Base-by-base conservation (phyloP, 176 grass and related monocot genomes). In the Urochloa ruziziensis region DNA sequence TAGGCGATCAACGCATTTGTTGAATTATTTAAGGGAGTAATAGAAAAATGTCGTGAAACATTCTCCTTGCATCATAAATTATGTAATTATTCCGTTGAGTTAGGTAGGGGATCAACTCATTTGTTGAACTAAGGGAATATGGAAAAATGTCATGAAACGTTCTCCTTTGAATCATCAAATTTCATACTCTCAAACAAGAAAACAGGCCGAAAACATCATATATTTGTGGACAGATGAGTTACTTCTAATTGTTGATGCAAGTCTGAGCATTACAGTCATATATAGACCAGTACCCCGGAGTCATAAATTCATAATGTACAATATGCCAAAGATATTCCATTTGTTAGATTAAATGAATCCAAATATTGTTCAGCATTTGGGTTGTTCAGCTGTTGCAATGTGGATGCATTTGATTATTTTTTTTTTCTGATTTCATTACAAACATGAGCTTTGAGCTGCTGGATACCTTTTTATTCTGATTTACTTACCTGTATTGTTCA, bases 341-440 rank as follows among this genome's bases (percentile, higher is more conserved):
- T 77, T 58, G 42, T 66, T 51, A 64, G 43, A 19, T 49, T 36
- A 34, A 71, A 49, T 62, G 32, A 62, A 42, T 67, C 29, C 37
- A 67, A 27, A 70, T 73, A 59, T 7, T 44, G 47, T 65, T 79
- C 57, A 79, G 29, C 7, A 37, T 74, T 67, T 23, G 5, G 5
- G 5, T 37, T 80, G 7, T 60, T 58, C 24, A 68, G 19, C 9
- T 13, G 37, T 40, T 29, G 24, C 28, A 15, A 18, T 75, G 51
- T 52, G 5, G 49, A 75, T 40, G 0, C 24, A 36, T 48, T 40
- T 53, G 43, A 81, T 4, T 69, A 43, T 85, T 5, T 54, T 19
- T 59, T 44, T 77, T 56, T 67, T 35, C 37, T 63, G 25, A 52
- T 54, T 85, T 76, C 5, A 64, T 81, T 83, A 78, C 6, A 83